Percentiles rank a stretch among this genome's conserved stretches.
phyloP scores from a whole-genome alignment of 2,329 filamentous ascomycete genomes.

The Sporothrix phasma region DNA sequence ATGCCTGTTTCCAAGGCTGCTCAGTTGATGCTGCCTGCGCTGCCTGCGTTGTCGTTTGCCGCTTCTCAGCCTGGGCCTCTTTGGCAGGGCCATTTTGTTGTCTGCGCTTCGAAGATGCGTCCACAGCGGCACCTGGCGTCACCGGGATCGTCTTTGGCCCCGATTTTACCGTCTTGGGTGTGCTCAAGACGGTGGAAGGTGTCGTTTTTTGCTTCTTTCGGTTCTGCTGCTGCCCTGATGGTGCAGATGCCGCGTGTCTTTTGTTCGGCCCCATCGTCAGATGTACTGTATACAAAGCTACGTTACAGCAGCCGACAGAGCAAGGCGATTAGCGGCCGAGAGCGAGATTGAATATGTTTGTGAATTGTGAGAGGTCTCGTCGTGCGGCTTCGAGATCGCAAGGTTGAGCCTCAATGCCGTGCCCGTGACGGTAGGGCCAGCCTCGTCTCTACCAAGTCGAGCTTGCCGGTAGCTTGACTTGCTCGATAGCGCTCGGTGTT shows the following conservation, averaged over 20 bases:
- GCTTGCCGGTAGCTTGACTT: background rate
- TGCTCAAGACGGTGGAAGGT: background rate
- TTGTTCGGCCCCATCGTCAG: background rate
- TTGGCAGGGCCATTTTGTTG: background rate
- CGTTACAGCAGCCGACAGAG: too few relatives aligned
- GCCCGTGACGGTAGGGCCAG: background rate
- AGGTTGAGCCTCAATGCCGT: background rate
- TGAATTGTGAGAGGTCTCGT: background rate
- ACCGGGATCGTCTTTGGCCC: background rate
- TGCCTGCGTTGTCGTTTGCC: slow-evolving; percentile 23
- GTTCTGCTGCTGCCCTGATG: background rate
- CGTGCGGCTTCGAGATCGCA: background rate
- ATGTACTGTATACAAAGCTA: background rate
- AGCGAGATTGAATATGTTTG: too few relatives aligned
- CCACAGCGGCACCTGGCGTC: slow-evolving; percentile 8
- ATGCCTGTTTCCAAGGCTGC: slow-evolving; percentile 20
- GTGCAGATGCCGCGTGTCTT: background rate
- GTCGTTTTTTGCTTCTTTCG: slow-evolving; percentile 12
- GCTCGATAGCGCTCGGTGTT: background rate
- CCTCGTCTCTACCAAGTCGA: background rate
- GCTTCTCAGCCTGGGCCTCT: slow-evolving; percentile 19
- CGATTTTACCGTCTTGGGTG: background rate
- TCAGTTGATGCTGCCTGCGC: slow-evolving; percentile 21
- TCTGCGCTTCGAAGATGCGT: background rate
- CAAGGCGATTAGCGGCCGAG: background rate